Conservation (phyloP, 768 basidiomycete species). For the Lepiota brunneoincarnata region DNA sequence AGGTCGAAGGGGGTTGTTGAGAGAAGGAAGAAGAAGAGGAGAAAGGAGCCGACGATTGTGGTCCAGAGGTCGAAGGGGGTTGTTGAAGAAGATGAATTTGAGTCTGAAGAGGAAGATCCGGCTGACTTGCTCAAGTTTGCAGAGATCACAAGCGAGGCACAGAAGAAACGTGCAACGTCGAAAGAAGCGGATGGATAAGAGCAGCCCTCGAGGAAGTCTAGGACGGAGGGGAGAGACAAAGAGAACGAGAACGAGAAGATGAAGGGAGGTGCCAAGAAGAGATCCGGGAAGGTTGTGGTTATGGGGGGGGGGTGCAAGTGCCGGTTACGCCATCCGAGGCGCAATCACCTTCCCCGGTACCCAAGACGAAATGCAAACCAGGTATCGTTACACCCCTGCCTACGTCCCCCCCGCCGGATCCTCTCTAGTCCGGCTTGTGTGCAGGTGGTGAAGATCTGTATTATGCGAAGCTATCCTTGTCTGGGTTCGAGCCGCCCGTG, state of each 20-base stretch:
- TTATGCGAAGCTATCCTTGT: too few species aligned
- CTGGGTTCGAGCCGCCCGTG: too few species aligned
- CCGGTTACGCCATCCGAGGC: slow-evolving; percentile 43
- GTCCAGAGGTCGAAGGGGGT: slow-evolving; percentile 33
- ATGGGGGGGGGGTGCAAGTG: slow-evolving; percentile 20
- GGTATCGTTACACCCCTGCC: slow-evolving; percentile 35
- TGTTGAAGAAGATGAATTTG: slow-evolving; percentile 35
- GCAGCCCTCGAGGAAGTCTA: slow-evolving; percentile 39
- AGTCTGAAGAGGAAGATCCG: too few species aligned
- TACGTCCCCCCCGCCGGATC: slow-evolving; percentile 53
- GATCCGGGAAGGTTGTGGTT: too few species aligned
- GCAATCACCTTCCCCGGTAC: slow-evolving; percentile 46
- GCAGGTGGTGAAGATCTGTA: slow-evolving; percentile 91
- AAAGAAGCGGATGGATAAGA: slow-evolving; percentile 30
- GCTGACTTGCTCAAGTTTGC: too few species aligned
- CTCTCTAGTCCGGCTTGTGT: slow-evolving; percentile 55
- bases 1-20: too few species aligned
- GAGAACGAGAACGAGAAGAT: slow-evolving; percentile 32
- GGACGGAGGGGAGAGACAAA: too few species aligned
- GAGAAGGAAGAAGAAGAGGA: slow-evolving; percentile 62
- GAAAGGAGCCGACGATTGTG: slow-evolving; percentile 38
- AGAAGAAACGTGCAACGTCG: too few species aligned
- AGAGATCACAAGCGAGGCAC: too few species aligned
- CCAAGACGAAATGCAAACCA: slow-evolving; percentile 29
- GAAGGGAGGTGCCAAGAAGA: too few species aligned